Evolutionary conservation across 2,329 filamentous ascomycete genomes (phyloP).

Genomic region (Torrubiella hemipterigena): DNA sequence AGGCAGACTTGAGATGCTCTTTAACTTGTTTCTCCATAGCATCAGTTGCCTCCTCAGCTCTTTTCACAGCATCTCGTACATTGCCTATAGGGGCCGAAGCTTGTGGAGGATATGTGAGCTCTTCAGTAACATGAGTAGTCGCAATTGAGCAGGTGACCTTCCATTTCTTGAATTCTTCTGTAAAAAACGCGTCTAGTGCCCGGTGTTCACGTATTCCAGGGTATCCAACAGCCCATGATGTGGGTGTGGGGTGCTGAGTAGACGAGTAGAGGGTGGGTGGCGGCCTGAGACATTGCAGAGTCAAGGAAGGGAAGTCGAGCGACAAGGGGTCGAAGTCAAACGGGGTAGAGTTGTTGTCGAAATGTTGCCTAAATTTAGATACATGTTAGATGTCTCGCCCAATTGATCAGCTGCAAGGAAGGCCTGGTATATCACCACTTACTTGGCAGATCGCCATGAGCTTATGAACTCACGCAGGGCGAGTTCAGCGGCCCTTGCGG

Average conservation of each 20-base stretch:
- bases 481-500: conserved; percentile 71
- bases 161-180: conserved; percentile 56
- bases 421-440: too few relatives aligned
- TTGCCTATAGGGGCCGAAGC: conserved; percentile 24
- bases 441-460: conserved; percentile 76
- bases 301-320: conserved; percentile 77
- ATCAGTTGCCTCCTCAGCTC: conserved; percentile 39
- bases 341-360: conserved; percentile 42
- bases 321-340: conserved; percentile 77
- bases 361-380: conserved; percentile 31
- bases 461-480: conserved; percentile 73
- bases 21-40: conserved; percentile 56
- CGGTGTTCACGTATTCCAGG: conserved; percentile 64
- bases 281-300: conserved; percentile 66
- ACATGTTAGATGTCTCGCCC: too few relatives aligned
- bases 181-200: conserved; percentile 55
- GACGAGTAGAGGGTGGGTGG: conserved; percentile 75
- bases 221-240: conserved; percentile 71
- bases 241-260: conserved; percentile 63
- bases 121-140: conserved; percentile 37
- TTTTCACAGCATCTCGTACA: conserved; percentile 33
- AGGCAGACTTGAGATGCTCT: conserved; percentile 68
- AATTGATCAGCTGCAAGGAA: too few relatives aligned
- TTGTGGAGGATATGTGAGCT: conserved; percentile 35
- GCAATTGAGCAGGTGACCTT: conserved; percentile 39